Percentiles rank a stretch among this genome's conserved stretches.
Conservation (phyloP, 768 basidiomycete species). For the Infundibulicybe gibba region DNA sequence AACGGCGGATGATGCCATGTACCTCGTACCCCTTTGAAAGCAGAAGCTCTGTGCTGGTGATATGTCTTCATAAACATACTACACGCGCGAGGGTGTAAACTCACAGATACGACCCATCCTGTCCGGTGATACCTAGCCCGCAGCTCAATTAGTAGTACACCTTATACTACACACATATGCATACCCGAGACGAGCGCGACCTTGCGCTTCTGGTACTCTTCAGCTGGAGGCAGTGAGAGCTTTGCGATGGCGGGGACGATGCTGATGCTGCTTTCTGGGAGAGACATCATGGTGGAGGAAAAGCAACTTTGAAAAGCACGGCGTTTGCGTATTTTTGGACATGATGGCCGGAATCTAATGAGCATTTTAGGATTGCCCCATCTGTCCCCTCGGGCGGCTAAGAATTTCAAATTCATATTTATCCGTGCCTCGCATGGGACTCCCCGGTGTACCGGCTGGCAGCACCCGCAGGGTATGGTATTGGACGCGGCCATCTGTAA, state of each 20-base stretch:
- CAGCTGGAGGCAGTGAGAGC: constrained; percentile 60
- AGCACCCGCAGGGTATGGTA: too few species aligned
- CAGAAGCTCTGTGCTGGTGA: constrained; percentile 72
- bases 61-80: constrained; percentile 2
- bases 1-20: constrained; percentile 94
- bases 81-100: constrained; percentile 16
- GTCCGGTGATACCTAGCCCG: constrained; percentile 82
- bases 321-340: too few species aligned
- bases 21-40: constrained; percentile 91
- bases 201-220: constrained; percentile 86
- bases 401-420: too few species aligned
- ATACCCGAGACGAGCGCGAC: constrained; percentile 90
- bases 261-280: constrained; percentile 17
- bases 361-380: too few species aligned
- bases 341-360: too few species aligned
- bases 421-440: too few species aligned
- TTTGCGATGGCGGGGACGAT: constrained; percentile 42
- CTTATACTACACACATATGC: constrained; percentile 2
- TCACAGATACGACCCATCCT: constrained; percentile 94
- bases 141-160: not conserved
- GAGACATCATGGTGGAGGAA: constrained; percentile 35
- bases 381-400: too few species aligned
- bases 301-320: too few species aligned
- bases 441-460: too few species aligned
- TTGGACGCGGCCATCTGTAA: too few species aligned